phyloP scores from a whole-genome alignment of 2,329 filamentous ascomycete genomes.

The Penicillium freii region DNA sequence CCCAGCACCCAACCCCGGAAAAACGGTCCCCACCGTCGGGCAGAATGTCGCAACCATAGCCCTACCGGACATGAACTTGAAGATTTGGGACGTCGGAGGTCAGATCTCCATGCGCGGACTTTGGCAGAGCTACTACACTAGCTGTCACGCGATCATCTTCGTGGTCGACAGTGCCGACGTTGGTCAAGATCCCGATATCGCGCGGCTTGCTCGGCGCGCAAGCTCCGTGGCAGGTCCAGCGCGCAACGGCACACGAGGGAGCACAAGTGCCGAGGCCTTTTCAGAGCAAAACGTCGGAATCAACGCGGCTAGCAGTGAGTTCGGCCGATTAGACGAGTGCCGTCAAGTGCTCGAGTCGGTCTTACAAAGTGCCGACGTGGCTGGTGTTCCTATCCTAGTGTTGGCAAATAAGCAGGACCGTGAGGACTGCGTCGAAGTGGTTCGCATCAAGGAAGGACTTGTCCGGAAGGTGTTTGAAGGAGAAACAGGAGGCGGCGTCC shows the following conservation, averaged over 20 bases:
- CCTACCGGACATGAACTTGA: conserved; percentile 91
- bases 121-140: conserved; percentile 94
- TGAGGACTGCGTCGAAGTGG: conserved; percentile 96
- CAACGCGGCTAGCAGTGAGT: conserved; percentile 36
- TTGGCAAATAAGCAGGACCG: conserved; percentile 97
- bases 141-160: conserved; percentile 95
- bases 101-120: conserved; percentile 84
- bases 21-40: conserved; percentile 93
- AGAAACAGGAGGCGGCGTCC: conserved; percentile 78
- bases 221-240: conserved; percentile 27
- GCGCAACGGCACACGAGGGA: conserved; percentile 6
- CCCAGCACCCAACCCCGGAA: conserved; percentile 60
- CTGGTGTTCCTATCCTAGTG: conserved; percentile 86
- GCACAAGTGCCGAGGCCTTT: conserved; percentile 22
- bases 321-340: conserved; percentile 76
- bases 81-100: conserved; percentile 97
- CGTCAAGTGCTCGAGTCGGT: conserved; percentile 85
- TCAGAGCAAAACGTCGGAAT: conserved; percentile 38
- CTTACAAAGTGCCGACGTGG: conserved; percentile 79
- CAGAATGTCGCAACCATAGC: conserved; percentile 94
- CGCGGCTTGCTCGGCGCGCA: conserved; percentile 41
- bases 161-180: conserved; percentile 95
- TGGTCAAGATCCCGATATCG: conserved; percentile 71
- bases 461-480: conserved; percentile 96
- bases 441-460: conserved; percentile 93